Conservation (phyloP, 441 rosid species). For the Dalechampia spathulata region DNA sequence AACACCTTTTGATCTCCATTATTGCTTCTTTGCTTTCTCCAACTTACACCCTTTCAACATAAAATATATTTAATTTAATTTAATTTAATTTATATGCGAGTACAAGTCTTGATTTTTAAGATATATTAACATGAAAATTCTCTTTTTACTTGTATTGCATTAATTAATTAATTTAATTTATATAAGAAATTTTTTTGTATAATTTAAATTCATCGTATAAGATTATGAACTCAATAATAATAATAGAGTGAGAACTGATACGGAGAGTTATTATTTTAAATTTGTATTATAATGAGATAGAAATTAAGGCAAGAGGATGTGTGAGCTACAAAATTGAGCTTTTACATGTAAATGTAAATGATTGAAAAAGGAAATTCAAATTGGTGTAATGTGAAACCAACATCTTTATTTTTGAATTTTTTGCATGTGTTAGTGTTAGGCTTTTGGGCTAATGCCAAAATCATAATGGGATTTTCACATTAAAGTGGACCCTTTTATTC, state of each 20-base stretch:
- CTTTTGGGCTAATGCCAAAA: slow-evolving; percentile 4
- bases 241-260: no score
- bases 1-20: slow-evolving; percentile 52
- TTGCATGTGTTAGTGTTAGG: background rate
- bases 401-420: background rate
- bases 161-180: no score
- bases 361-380: background rate
- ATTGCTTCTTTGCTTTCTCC: slow-evolving; percentile 30
- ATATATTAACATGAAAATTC: no score
- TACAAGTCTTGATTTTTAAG: no score
- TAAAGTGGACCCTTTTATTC: slow-evolving; percentile 7
- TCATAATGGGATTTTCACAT: slow-evolving; percentile 3
- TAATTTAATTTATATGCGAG: slow-evolving; percentile 7
- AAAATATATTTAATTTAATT: no score
- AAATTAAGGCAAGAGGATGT: background rate
- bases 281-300: no score
- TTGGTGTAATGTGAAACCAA: background rate
- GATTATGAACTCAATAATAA: no score
- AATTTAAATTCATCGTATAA: no score
- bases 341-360: background rate
- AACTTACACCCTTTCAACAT: no score
- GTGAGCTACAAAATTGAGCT: slow-evolving; percentile 8
- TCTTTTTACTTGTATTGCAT: no score
- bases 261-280: no score
- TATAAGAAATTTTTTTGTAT: no score